Evolutionary conservation across 805 yeast genomes (phyloP), one percentile per base, ranked within the genome.

Genomic region (Candida suzukii): DNA sequence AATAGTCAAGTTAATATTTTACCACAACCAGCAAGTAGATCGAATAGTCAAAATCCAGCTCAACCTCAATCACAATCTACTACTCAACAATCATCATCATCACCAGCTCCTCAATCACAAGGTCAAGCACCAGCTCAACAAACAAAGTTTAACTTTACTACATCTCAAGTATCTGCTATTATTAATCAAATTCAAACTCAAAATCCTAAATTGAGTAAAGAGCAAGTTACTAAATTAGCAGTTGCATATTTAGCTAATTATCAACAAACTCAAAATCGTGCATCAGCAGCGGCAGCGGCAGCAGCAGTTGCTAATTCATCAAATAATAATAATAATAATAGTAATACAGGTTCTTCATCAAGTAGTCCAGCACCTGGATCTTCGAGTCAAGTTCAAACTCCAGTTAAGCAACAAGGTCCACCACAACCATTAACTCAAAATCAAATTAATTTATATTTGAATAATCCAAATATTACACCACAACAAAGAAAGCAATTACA

Each of bases 171-270:
- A 4, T 71, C 83, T 10, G 80, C 83, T 1, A 71, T 80, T 33
- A 74, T 80, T 43, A 75, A 69, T 48, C 77, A 80, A 35, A 80
- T 80, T 41, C 84, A 80, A 53, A 61, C 71, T n/a, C 78, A 78
- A 50, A 74, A 80, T 54, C 88, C 88, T 2, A 72, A 68, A 26
- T 61, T 78, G 53, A 66, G 77, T 11, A 78, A 78, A 45, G 81
- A 76, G 42, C 83, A 80, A 50, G 84, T 80, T 1, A 76, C 83
- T 2, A 73, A 76, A 43, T 65, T 80, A 42, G 86, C 87, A 2
- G 83, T 83, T 3, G 70, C 78, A 14, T 78, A 79, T 50, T 57
- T 80, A 46, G 79, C 84, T 1, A 74, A 70, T 45, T 59, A 75
- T 28, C 83, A 77, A 54, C 75, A 71, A 44, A 68, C 50, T 14